These are phyloP conservation scores for Fusarium secorum DNA, from an alignment of 2,329 filamentous ascomycete species.

Conservation along the genomic window DNA sequence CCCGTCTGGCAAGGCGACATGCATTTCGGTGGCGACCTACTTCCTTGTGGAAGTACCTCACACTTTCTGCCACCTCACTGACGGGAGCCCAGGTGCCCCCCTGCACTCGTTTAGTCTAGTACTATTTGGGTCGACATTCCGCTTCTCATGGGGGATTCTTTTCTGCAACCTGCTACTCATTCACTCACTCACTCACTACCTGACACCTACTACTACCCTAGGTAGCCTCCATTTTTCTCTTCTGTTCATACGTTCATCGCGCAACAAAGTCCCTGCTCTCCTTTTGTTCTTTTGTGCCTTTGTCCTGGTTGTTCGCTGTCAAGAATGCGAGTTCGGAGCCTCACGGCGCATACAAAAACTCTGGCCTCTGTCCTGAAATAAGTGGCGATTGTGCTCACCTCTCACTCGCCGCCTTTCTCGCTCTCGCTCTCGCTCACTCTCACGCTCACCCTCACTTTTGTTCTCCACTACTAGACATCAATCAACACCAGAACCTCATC, in stretches of 20 bases:
- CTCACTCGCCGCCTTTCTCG: conserved; percentile 18
- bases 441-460: neutral
- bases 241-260: neutral
- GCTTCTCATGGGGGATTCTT: conserved; percentile 12
- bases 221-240: conserved; percentile 20
- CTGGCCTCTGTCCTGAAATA: conserved; percentile 24
- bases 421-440: neutral
- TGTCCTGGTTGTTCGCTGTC: neutral
- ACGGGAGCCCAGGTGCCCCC: neutral
- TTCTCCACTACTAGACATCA: conserved; percentile 10
- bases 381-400: conserved; percentile 33
- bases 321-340: conserved; percentile 20
- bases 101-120: conserved; percentile 7
- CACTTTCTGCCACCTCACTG: conserved; percentile 1
- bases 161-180: conserved; percentile 13
- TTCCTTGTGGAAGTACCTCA: neutral
- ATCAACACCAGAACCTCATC: conserved; percentile 11
- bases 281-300: neutral
- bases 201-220: neutral
- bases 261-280: neutral
- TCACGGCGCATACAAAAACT: conserved; percentile 6
- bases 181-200: neutral
- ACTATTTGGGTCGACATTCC: conserved; percentile 16
- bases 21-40: conserved; percentile 1
- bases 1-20: conserved; percentile 4